Base-by-base conservation (phyloP, 2,329 filamentous ascomycete species). In the Calonectria naviculata region DNA sequence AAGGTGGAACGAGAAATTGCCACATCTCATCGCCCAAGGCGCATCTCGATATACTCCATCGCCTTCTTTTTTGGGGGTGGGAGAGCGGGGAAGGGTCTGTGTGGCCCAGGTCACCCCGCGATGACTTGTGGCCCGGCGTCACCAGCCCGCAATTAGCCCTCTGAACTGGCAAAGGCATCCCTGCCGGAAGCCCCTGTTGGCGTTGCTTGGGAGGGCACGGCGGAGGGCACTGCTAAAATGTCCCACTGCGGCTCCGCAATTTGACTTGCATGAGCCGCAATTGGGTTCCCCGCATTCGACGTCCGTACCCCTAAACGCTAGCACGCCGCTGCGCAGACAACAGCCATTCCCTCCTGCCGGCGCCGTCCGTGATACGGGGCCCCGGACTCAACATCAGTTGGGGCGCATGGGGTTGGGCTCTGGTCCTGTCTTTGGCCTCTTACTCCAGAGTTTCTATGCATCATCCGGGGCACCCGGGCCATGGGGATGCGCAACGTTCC, bases 201-300 rank as follows among this genome's bases (percentile, higher is more conserved):
- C 65, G 68, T 47, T 67, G 31, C 26, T 56, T 62, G 44, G 61
- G 64, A 70, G 64, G 60, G 65, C 41, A 26, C 65, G 44, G 54
- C 62, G 54, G 65, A 47, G 70, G 63, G 26, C 67, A 65, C 42
- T 28, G 71, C 73, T 73, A 73, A 69, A 21, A 36, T 36, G 71
- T 71, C 73, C 77, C 77, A 78, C 76, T 78, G 77, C 77, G 77
- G 77, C 77, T 78, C 77, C 77, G 77, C 77, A 78, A 71, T 67
- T 78, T 78, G 74, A 77, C 75, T 78, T 78, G 75, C 77, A 78
- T 78, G 77, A 78, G 77, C 77, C 77, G 77, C 77, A 78, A 76
- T 78, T 75, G 46, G 52, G 56, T 78, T 78, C 77, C 77, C 77
- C 77, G 75, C 77, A 78, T 78, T 69, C 73, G 61, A 75, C 36